Evolutionary conservation across 257 asterid species (phyloP).

Genomic region (Solanum lycopersicoides): DNA sequence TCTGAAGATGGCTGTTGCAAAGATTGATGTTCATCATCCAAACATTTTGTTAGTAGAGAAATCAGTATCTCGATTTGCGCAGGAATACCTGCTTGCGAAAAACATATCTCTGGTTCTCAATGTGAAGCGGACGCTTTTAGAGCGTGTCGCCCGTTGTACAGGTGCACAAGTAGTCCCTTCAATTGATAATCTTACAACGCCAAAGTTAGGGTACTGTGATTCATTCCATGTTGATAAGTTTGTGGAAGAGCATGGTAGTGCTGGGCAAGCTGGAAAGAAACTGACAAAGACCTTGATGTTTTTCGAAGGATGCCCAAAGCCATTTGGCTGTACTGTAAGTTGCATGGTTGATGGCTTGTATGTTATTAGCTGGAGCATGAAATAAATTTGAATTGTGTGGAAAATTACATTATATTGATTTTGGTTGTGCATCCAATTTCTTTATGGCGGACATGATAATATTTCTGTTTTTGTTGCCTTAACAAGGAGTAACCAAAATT

Average conservation of each 20-base stretch:
- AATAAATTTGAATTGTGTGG: background rate
- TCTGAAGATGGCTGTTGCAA: conserved; percentile 98
- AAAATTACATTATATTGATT: background rate
- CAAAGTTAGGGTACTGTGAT: conserved; percentile 78
- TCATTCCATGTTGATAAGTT: conserved; percentile 64
- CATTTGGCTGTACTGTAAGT: conserved; percentile 92
- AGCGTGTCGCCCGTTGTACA: conserved; percentile 88
- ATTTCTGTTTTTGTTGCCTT: background rate
- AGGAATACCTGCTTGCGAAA: conserved; percentile 85
- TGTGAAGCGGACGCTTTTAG: conserved; percentile 78
- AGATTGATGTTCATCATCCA: conserved; percentile 78
- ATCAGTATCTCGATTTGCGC: conserved; percentile 92
- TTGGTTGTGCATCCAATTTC: background rate
- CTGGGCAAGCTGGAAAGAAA: conserved; percentile 70
- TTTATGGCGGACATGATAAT: background rate
- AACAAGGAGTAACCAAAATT: background rate
- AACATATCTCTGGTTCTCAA: conserved; percentile 86
- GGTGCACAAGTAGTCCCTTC: conserved; percentile 89
- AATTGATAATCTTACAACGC: conserved; percentile 69
- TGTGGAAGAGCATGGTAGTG: conserved; percentile 65
- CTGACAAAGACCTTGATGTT: conserved; percentile 85
- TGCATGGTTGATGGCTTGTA: background rate
- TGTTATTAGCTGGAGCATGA: background rate
- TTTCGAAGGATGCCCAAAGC: conserved; percentile 96
- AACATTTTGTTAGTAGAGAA: conserved; percentile 92